A percentile compares a stretch with the other conserved stretches of the same genome.
Evolutionary conservation across 495 filamentous ascomycete genomes (phyloP).

Genomic region (Venustampulla echinocandica): DNA sequence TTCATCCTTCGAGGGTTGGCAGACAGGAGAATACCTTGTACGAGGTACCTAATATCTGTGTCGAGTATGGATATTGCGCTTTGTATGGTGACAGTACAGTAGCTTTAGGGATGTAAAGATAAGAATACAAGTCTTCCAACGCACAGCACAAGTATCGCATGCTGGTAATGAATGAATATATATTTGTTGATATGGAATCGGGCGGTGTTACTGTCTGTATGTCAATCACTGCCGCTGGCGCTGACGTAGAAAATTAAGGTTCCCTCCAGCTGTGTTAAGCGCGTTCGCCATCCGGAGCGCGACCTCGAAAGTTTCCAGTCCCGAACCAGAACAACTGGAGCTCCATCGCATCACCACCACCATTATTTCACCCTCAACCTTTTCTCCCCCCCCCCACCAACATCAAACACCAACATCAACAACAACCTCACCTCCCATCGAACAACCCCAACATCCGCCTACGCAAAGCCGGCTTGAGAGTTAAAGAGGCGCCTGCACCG

Average conservation of each 20-base stretch:
- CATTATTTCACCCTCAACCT: background rate
- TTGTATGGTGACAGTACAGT: too few species aligned
- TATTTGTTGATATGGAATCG: background rate
- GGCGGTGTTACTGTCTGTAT: background rate
- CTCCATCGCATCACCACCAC: background rate
- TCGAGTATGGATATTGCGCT: too few species aligned
- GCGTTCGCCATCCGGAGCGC: background rate
- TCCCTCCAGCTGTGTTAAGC: too few species aligned
- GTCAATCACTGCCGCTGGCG: background rate
- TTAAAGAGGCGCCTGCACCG: constrained; percentile 25
- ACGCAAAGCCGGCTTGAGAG: constrained; percentile 15
- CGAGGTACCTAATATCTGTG: too few species aligned
- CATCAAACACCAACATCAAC: constrained; percentile 3
- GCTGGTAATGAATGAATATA: background rate
- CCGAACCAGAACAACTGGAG: background rate
- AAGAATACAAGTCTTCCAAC: too few species aligned
- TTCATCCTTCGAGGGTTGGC: too few species aligned
- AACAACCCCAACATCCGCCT: too few species aligned
- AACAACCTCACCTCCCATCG: too few species aligned
- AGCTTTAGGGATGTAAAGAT: too few species aligned
- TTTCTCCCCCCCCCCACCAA: constrained; percentile 2
- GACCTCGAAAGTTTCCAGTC: background rate
- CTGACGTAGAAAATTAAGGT: background rate
- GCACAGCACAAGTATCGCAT: too few species aligned
- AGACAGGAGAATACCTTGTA: too few species aligned